These are phyloP conservation scores for Fusarium praegraminearum DNA, from an alignment of 2,329 filamentous ascomycete species.

Conservation along the genomic window DNA sequence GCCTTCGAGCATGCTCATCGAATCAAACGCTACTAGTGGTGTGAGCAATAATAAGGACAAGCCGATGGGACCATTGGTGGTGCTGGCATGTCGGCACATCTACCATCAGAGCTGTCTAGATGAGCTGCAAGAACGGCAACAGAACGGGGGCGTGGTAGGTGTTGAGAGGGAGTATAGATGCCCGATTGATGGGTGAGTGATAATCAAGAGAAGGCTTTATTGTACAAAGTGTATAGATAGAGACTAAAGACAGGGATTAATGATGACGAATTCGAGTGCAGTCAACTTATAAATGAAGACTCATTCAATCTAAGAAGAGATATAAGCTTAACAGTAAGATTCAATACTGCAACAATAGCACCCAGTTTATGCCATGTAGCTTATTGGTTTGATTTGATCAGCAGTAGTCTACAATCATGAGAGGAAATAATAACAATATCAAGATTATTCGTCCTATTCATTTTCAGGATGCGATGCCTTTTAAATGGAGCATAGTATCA, in stretches of 20 bases:
- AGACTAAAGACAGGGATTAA: slow-evolving; percentile 42
- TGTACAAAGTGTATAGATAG: slow-evolving; percentile 46
- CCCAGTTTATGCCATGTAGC: neutral
- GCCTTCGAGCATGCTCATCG: slow-evolving; percentile 57
- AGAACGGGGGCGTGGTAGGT: slow-evolving; percentile 60
- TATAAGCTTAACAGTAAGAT: too few relatives aligned
- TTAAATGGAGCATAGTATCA: neutral
- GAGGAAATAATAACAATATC: neutral
- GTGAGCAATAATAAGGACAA: slow-evolving; percentile 54
- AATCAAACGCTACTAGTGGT: slow-evolving; percentile 44
- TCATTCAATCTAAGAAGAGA: too few relatives aligned
- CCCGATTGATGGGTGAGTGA: slow-evolving; percentile 65
- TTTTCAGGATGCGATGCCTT: neutral
- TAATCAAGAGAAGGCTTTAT: slow-evolving; percentile 20
- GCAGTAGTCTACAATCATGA: neutral
- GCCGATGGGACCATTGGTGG: slow-evolving; percentile 72
- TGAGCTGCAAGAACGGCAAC: slow-evolving; percentile 67
- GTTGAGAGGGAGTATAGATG: slow-evolving; percentile 66
- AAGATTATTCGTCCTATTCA: neutral
- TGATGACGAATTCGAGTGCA: slow-evolving; percentile 43
- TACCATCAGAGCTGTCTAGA: slow-evolving; percentile 79
- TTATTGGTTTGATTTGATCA: neutral
- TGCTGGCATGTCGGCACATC: slow-evolving; percentile 77
- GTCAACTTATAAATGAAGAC: too few relatives aligned
- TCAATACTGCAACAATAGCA: too few relatives aligned